These are phyloP conservation scores for Friedmanniomyces endolithicus DNA, from an alignment of 495 filamentous ascomycete species.

Conservation along the genomic window DNA sequence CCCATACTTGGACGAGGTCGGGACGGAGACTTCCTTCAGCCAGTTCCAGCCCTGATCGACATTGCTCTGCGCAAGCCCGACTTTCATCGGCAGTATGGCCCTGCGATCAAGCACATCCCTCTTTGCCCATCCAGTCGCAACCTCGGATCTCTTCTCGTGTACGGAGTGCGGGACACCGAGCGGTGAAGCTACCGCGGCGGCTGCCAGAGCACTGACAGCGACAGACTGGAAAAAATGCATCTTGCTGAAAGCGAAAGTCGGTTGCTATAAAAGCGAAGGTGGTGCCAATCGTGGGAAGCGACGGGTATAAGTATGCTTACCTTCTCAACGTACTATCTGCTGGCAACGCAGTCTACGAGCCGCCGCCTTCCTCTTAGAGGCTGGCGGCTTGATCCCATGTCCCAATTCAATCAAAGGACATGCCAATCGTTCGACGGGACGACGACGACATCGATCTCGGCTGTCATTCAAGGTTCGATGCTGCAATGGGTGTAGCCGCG, in stretches of 20 bases:
- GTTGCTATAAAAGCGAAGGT: background rate
- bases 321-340: background rate
- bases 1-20: constrained; percentile 21
- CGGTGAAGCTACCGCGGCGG: background rate
- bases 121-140: constrained; percentile 8
- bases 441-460: no score
- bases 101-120: constrained; percentile 4
- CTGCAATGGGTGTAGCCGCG: no score
- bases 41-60: constrained; percentile 13
- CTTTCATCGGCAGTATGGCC: constrained; percentile 13
- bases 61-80: constrained; percentile 18
- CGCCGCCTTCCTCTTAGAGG: background rate
- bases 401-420: background rate
- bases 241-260: background rate
- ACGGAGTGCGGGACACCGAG: background rate
- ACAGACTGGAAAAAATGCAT: constrained; percentile 1
- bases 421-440: no score
- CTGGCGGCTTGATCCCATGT: background rate
- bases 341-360: background rate
- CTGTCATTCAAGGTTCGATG: no score
- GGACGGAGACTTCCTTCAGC: constrained; percentile 17
- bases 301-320: constrained; percentile 1
- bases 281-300: background rate
- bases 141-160: constrained; percentile 7
- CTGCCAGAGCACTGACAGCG: background rate